Conservation (phyloP, 2,329 filamentous ascomycete genomes). For the Eutypella sp. region DNA sequence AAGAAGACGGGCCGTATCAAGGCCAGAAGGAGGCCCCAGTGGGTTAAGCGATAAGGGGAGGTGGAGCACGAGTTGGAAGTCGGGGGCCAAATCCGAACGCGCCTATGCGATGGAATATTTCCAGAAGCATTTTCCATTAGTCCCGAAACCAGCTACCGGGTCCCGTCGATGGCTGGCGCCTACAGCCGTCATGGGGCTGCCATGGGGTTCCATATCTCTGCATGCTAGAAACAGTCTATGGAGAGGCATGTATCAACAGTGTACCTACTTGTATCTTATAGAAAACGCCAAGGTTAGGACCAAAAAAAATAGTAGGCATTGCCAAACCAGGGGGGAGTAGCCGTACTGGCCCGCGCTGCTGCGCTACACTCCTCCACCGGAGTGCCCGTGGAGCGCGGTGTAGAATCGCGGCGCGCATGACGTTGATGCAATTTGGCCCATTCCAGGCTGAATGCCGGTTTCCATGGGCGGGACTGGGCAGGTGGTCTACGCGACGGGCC, state of each 20-base stretch:
- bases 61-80: neutral
- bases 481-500: too few species aligned
- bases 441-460: too few species aligned
- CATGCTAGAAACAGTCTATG: neutral
- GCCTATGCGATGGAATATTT: constrained; percentile 5
- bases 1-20: constrained; percentile 97
- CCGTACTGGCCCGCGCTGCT: too few species aligned
- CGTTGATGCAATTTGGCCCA: neutral
- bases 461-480: too few species aligned
- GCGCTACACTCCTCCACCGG: too few species aligned
- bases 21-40: constrained; percentile 95
- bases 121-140: neutral
- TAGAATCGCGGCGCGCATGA: too few species aligned
- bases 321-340: neutral
- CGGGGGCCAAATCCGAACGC: constrained; percentile 2
- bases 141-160: neutral
- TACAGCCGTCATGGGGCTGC: too few species aligned
- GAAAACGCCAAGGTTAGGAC: neutral
- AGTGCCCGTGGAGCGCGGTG: neutral
- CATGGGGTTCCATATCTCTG: neutral
- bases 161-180: too few species aligned
- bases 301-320: neutral
- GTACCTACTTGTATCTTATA: neutral
- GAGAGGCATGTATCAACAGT: neutral
- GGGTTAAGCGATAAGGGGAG: constrained; percentile 77